Base-by-base conservation (phyloP, 2,329 filamentous ascomycete genomes). In the Sporothrix mexicana region DNA sequence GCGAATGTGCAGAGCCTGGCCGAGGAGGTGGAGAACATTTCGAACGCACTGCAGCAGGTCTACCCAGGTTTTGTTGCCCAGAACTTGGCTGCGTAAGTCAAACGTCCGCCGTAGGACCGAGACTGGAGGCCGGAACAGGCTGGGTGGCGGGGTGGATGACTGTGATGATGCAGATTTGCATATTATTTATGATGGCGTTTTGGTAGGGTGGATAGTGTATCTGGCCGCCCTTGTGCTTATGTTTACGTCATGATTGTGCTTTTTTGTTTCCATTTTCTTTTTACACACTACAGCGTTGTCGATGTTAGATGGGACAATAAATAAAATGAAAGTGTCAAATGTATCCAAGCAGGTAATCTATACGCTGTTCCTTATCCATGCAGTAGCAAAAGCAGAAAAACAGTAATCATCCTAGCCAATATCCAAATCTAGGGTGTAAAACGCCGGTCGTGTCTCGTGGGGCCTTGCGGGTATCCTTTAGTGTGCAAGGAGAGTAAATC, bases 1-100 rank as follows among this genome's bases (percentile, higher is more conserved):
- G 87, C 88, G 45, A 97, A 97, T 77, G 93, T 98, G 23, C 91
- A 95, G 80, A 91, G 90, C 41, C 81, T 98, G 72, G 91, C 95
- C 1, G 94, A 98, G 62, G 76, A 77, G 79, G 93, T 97, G 6
- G 95, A 98, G 82, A 92, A 91, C 77, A 90, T 97, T 74, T 93
- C 93, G 17, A 94, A 93, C 59, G 88, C 91, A 76, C 86, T 98
- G 76, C 92, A 96, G 80, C 89, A 89, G 76, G 89, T 93, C 79
- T 94, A 95, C 80, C 94, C 96, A 25, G 92, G 12, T 5, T 69
- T 72, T 55, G 71, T 69, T 9, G 71, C 49, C n/a, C n/a, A 67
- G 15, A 72, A 72, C 13, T 9, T 72, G 55, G 64, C 30, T 2
- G 71, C 17, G n/a, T 72, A n/a, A n/a, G n/a, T n/a, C n/a, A n/a